A percentile compares a stretch with the other conserved stretches of the same genome.
phyloP scores from a whole-genome alignment of 2,329 filamentous ascomycete species.

The Venturia nashicola region DNA sequence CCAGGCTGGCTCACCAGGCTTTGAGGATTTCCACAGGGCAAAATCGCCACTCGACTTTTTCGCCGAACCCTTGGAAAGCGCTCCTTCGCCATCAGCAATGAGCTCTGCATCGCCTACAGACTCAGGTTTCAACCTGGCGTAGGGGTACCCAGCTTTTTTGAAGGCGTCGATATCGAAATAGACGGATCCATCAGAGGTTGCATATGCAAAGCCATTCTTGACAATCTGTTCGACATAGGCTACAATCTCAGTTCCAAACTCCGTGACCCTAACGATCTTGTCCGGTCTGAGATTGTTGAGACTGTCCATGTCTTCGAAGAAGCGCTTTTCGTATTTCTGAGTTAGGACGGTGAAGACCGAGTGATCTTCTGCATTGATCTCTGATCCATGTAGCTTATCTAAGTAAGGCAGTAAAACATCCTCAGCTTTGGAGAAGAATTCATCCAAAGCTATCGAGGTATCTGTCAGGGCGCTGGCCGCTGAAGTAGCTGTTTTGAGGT shows the following conservation, averaged over 20 bases:
- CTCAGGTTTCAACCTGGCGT: constrained; percentile 75
- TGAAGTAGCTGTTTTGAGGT: constrained; percentile 51
- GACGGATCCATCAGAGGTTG: constrained; percentile 61
- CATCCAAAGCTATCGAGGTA: constrained; percentile 16
- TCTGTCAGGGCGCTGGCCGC: constrained; percentile 35
- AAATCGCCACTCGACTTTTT: constrained; percentile 79
- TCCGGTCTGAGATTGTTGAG: constrained; percentile 78
- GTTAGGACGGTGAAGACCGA: constrained; percentile 82
- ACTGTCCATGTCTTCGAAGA: constrained; percentile 75
- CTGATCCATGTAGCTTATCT: constrained; percentile 48
- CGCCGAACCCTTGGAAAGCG: constrained; percentile 44
- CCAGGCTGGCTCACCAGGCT: constrained; percentile 87
- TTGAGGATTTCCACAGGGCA: constrained; percentile 86
- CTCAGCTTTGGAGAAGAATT: constrained; percentile 46
- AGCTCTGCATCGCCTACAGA: constrained; percentile 73
- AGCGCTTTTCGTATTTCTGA: constrained; percentile 73
- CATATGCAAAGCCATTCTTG: constrained; percentile 77
- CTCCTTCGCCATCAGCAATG: constrained; percentile 81
- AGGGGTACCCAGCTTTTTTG: constrained; percentile 71
- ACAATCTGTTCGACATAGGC: constrained; percentile 73
- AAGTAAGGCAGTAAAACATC: constrained; percentile 73
- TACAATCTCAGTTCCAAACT: constrained; percentile 81
- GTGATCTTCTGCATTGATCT: constrained; percentile 48
- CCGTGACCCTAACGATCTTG: constrained; percentile 77
- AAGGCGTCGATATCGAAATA: constrained; percentile 90